Percentiles rank a stretch among this genome's conserved stretches.
Evolutionary conservation across 2,329 filamentous ascomycete genomes (phyloP).

Genomic region (Fusarium coffeatum): DNA sequence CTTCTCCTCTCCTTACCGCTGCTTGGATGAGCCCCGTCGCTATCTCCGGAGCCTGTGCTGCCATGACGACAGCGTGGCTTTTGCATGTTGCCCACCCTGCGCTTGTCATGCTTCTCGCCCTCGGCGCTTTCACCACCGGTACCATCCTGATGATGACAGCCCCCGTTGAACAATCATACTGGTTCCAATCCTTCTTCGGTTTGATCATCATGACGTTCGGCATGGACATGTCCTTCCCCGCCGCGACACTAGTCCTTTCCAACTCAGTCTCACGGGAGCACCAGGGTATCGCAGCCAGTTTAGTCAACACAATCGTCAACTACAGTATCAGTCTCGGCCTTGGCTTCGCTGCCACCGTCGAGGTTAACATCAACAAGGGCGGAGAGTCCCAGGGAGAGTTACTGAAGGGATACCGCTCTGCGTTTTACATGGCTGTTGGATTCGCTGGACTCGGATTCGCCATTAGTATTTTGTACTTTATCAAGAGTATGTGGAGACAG

Average conservation of each 20-base stretch:
- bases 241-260: slow-evolving; percentile 69
- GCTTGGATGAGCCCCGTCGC: slow-evolving; percentile 60
- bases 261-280: slow-evolving; percentile 61
- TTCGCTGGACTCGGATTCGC: slow-evolving; percentile 24
- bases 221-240: slow-evolving; percentile 74
- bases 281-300: slow-evolving; percentile 61
- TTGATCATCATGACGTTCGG: slow-evolving; percentile 70
- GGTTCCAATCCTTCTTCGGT: slow-evolving; percentile 70
- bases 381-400: slow-evolving; percentile 28
- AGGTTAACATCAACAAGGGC: slow-evolving; percentile 54
- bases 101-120: slow-evolving; percentile 58
- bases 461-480: slow-evolving; percentile 27
- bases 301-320: slow-evolving; percentile 75
- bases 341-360: slow-evolving; percentile 73
- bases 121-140: slow-evolving; percentile 58
- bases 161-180: slow-evolving; percentile 69
- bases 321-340: slow-evolving; percentile 75
- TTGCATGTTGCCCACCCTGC: slow-evolving; percentile 51
- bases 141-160: slow-evolving; percentile 59
- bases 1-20: slow-evolving; percentile 56
- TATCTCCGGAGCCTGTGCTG: slow-evolving; percentile 58
- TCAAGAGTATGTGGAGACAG: slow-evolving; percentile 23
- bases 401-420: slow-evolving; percentile 24
- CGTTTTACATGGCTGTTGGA: slow-evolving; percentile 32
- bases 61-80: slow-evolving; percentile 57